Evolutionary conservation across 306 rosid species (phyloP), one percentile per base, ranked within the genome.

Genomic region (Canavalia gladiata): DNA sequence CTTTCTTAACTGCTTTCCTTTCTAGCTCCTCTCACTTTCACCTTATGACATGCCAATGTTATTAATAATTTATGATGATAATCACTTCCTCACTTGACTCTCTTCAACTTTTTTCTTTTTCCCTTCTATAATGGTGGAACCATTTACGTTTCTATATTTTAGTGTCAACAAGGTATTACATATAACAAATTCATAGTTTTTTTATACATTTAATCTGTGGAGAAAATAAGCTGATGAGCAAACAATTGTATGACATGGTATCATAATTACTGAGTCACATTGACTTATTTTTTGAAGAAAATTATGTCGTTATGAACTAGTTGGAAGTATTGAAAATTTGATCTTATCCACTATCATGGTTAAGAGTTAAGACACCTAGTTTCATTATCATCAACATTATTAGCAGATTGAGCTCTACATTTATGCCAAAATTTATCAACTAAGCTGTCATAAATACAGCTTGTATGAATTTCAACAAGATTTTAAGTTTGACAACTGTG

Each of bases 391-490:
- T 25, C 52, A 57, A 39, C 35, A 62, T 34, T 34, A 68, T 13
- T 45, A 57, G 49, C 68, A 77, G 42, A 4, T 18, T 18, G 25
- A 18, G 45, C 76, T 79, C 66, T 39, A 60, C 29, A 64, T 35
- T 46, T 4, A n/a, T 25, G 37, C 63, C 34, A n/a, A 49, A 71
- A 29, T 62, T 9, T 42, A 46, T 56, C 5, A 34, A 70, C 60
- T 54, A 45, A 62, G 68, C 46, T 72, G n/a, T 3, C 47, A 46
- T 1, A 63, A 29, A 43, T 5, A 66, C 9, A 30, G 51, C 49
- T 58, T 37, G 55, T 25, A 71, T 37, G 45, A 81, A 74, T 64
- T 56, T 74, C 55, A 68, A 75, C 25, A 68, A 5, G 5, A 45
- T 65, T 18, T 18, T 28, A 68, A 7, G 34, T 45, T 68, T 68